Base-by-base conservation (phyloP, 2,329 filamentous ascomycete species). In the Colletotrichum truncatum region DNA sequence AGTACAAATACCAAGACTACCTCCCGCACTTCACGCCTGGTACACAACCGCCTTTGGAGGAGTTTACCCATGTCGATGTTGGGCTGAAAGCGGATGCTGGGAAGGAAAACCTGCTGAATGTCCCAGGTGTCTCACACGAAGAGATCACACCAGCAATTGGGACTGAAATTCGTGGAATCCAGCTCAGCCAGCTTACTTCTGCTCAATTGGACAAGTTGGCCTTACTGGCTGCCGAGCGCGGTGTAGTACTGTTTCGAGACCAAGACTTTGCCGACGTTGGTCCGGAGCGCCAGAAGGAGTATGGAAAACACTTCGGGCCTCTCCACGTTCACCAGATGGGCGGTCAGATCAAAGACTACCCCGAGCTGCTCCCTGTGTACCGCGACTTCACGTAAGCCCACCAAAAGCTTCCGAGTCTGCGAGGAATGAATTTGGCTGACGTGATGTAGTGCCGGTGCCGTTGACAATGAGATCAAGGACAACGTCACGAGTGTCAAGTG, bases 31-130 rank as follows among this genome's bases (percentile, higher is more conserved):
- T 54, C 18, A 54, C 51, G 12, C 36, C 51, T 0, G 51, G 51
- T 6, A 28, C 26, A 16, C 36, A 54, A 12, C 41, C 87, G 57
- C 86, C 89, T n/a, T 79, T 89, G 10, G 79, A 87, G 67, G 83
- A 81, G 0, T 91, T 90, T 67, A 82, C 89, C 69, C 87, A 90
- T 69, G 83, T 84, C 60, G 89, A 92, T 60, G 89, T 89, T 69
- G 89, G 89, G 61, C 86, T 87, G 69, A 87, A 90, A 69, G 89
- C 89, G 26, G 87, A 91, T 69, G 78, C 84, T 12, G 76, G 78
- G 2, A 91, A 89, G 70, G 81, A 84, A 1, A 88, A 90, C 68
- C 83, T 92, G 7, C 76, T 92, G 2, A 9, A n/a, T 4, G 49
- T 34, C 12, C 14, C 34, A 3, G 34, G 25, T 4, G 45, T 51